Percentiles rank a stretch among this genome's conserved stretches.
Conservation (phyloP, 345 rosid species). For the Eucalyptus marginata region DNA sequence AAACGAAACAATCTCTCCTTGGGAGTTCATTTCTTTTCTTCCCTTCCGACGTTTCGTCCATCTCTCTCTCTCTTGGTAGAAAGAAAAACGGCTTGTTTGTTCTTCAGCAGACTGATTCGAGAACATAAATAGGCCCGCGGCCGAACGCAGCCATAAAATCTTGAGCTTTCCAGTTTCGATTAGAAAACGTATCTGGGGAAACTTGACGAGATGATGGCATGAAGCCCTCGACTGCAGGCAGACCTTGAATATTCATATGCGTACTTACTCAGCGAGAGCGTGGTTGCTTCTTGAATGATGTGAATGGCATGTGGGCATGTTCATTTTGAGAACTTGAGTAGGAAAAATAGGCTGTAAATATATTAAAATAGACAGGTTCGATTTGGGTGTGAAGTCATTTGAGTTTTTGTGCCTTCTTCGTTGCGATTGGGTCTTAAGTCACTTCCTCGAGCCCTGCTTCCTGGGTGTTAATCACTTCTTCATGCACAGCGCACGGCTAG, state of each 20-base stretch:
- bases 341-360: not conserved
- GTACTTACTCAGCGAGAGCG: not conserved
- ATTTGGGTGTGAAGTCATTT: not conserved
- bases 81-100: not conserved
- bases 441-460: not conserved
- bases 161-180: not conserved
- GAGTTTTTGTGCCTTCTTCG: not conserved
- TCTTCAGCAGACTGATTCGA: not conserved
- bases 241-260: not conserved
- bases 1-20: not conserved
- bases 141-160: not conserved
- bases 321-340: not conserved
- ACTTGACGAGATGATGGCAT: not conserved
- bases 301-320: not conserved
- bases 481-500: not conserved
- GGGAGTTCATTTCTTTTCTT: not conserved
- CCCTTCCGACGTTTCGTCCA: not conserved
- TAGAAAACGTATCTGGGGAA: not conserved
- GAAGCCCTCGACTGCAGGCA: not conserved
- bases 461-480: not conserved
- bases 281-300: not conserved
- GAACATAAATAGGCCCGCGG: not conserved
- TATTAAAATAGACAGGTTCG: not conserved
- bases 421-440: not conserved
- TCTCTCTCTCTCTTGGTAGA: not conserved